Conservation (phyloP, 257 asterid genomes). For the Solanum bulbocastanum region DNA sequence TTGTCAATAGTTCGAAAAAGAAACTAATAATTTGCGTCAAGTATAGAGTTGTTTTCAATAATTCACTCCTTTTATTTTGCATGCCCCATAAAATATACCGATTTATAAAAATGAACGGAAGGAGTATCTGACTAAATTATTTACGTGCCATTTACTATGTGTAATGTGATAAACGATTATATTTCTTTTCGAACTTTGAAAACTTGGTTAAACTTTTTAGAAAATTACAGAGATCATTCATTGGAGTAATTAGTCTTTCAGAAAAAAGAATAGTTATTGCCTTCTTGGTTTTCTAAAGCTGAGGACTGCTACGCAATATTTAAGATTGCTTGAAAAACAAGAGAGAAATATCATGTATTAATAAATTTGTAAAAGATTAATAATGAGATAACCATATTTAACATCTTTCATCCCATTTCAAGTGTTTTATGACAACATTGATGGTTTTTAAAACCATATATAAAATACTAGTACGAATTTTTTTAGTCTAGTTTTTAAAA, state of each 20-base stretch:
- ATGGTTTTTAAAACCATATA: neutral
- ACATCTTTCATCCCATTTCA: neutral
- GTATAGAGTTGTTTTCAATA: too few relatives aligned
- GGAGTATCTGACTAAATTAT: neutral
- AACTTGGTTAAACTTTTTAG: neutral
- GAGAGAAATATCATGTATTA: too few relatives aligned
- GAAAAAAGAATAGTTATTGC: neutral
- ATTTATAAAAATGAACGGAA: too few relatives aligned
- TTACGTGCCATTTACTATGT: too few relatives aligned
- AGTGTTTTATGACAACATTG: neutral
- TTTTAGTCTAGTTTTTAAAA: too few relatives aligned
- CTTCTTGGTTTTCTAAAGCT: neutral
- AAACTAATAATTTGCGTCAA: too few relatives aligned
- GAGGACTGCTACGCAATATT: neutral
- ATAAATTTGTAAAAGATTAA: neutral
- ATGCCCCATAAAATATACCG: too few relatives aligned
- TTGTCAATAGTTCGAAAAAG: too few relatives aligned
- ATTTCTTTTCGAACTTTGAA: neutral
- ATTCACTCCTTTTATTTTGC: too few relatives aligned
- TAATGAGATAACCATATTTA: neutral
- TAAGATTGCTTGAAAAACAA: neutral
- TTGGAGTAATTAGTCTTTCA: neutral
- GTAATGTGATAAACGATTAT: neutral
- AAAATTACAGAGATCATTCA: neutral
- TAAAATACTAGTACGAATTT: too few relatives aligned